Conservation (phyloP, 768 basidiomycete species). For the Wakefieldia striispora region DNA sequence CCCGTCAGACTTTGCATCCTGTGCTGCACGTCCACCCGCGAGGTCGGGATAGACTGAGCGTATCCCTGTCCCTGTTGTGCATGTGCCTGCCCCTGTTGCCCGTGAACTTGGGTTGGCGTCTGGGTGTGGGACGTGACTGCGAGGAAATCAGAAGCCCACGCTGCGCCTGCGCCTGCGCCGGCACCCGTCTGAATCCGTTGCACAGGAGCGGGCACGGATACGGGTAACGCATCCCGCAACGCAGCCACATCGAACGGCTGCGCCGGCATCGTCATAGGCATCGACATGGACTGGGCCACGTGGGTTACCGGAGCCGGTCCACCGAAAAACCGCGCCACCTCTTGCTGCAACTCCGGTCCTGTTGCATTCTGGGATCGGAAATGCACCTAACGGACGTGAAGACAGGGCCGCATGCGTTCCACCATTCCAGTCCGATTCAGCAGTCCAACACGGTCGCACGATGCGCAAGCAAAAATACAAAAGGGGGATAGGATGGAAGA, state of each 20-base stretch:
- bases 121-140: not conserved
- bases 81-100: not conserved
- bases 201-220: not conserved
- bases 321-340: slow-evolving; percentile 71
- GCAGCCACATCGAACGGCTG: slow-evolving; percentile 58
- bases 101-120: not conserved
- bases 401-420: not conserved
- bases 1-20: slow-evolving; percentile 5
- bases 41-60: slow-evolving; percentile 1
- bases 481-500: not conserved
- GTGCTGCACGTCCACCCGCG: slow-evolving; percentile 13
- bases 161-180: slow-evolving; percentile 21
- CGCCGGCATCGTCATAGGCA: slow-evolving; percentile 28
- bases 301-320: slow-evolving; percentile 29
- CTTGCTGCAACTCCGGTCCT: slow-evolving; percentile 49
- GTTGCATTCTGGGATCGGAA: slow-evolving; percentile 57
- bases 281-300: slow-evolving; percentile 2
- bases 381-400: slow-evolving; percentile 35
- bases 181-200: slow-evolving; percentile 21
- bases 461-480: not conserved
- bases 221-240: slow-evolving; percentile 24
- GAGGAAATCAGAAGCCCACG: slow-evolving; percentile 69
- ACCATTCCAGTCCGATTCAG: not conserved
- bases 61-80: slow-evolving; percentile 17
- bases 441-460: not conserved